A percentile compares a stretch with the other conserved stretches of the same genome.
phyloP scores from a whole-genome alignment of 1,284 basidiomycete genomes.

The Vanrija sp. region DNA sequence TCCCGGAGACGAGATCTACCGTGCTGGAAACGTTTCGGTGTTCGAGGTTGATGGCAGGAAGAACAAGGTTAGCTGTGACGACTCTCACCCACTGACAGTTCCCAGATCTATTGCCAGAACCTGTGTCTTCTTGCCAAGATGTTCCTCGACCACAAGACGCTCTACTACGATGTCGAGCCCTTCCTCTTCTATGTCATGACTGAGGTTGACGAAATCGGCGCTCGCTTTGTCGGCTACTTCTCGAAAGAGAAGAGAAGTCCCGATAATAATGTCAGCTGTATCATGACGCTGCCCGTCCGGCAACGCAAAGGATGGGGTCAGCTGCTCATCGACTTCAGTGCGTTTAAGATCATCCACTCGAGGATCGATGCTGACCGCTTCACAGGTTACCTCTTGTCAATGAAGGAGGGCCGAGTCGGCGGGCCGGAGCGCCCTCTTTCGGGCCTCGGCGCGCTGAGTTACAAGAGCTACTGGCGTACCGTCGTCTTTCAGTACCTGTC shows the following conservation, averaged over 20 bases:
- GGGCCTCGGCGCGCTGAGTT: constrained; percentile 81
- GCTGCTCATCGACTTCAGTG: constrained; percentile 93
- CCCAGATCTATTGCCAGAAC: constrained; percentile 93
- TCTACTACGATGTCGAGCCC: constrained; percentile 99
- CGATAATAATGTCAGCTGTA: constrained; percentile 97
- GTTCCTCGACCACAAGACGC: constrained; percentile 98
- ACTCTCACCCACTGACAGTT: constrained; percentile 33
- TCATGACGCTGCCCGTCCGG: constrained; percentile 95
- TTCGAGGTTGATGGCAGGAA: constrained; percentile 98
- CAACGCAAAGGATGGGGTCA: constrained; percentile 95
- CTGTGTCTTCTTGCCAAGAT: constrained; percentile 98
- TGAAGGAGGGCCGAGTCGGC: constrained; percentile 82
- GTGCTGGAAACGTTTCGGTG: constrained; percentile 81
- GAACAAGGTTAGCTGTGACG: constrained; percentile 66
- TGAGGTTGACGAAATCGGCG: constrained; percentile 81
- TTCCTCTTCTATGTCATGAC: constrained; percentile 99
- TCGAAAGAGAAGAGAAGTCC: constrained; percentile 97
- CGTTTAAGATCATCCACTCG: constrained; percentile 43
- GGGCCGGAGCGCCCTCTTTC: constrained; percentile 93
- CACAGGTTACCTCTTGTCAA: constrained; percentile 88
- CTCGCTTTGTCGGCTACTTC: constrained; percentile 97
- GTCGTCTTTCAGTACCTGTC: constrained; percentile 78
- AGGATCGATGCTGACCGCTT: not conserved
- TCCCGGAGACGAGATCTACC: constrained; percentile 97
- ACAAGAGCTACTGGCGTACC: constrained; percentile 92